Evolutionary conservation across 495 filamentous ascomycete genomes (phyloP).

Genomic region (Lophiotrema nucula): DNA sequence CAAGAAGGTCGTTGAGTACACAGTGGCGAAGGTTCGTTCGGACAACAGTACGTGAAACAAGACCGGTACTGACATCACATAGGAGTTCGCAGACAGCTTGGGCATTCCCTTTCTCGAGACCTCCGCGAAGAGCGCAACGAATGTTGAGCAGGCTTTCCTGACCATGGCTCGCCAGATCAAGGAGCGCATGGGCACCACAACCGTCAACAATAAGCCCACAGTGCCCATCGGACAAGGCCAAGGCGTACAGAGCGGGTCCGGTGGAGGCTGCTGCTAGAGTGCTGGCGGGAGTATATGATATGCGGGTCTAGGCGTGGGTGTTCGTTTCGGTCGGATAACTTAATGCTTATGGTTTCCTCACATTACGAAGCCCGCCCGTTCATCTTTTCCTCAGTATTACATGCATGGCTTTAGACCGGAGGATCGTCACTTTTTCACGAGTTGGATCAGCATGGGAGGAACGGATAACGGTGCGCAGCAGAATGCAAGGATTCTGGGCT

Average conservation of each 20-base stretch:
- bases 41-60: neutral
- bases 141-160: constrained; percentile 99
- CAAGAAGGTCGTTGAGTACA: constrained; percentile 99
- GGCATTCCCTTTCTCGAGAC: constrained; percentile 99
- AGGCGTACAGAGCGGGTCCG: constrained; percentile 87
- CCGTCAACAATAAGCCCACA: constrained; percentile 96
- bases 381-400: constrained; percentile 24
- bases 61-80: constrained; percentile 1
- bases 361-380: constrained; percentile 18
- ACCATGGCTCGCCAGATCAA: constrained; percentile 99
- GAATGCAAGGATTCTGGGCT: neutral
- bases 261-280: constrained; percentile 89
- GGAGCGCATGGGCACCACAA: constrained; percentile 97
- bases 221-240: constrained; percentile 93
- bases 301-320: constrained; percentile 32
- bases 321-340: constrained; percentile 29
- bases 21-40: constrained; percentile 83
- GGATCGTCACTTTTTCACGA: constrained; percentile 22
- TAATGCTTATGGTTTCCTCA: constrained; percentile 33
- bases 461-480: neutral
- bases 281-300: constrained; percentile 13
- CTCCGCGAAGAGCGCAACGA: constrained; percentile 98
- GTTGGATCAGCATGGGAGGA: constrained; percentile 22
- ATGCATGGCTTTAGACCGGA: constrained; percentile 34
- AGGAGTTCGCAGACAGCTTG: constrained; percentile 99